Evolutionary conservation across 2,329 filamentous ascomycete species (phyloP), one percentile per base, ranked within the genome.

Genomic region (Colletotrichum viniferum): DNA sequence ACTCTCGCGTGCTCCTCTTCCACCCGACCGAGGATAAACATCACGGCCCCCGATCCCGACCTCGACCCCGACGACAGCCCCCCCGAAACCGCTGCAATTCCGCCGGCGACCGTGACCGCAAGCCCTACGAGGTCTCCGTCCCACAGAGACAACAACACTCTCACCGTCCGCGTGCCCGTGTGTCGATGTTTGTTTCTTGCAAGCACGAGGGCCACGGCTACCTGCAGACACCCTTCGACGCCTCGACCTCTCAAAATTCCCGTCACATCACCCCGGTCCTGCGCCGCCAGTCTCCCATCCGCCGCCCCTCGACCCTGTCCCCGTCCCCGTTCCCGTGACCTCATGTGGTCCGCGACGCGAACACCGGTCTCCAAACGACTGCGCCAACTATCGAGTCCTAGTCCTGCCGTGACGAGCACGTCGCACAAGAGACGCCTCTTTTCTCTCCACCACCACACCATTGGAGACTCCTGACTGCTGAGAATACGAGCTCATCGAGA

Each of bases 391-490:
- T 77, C 77, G 70, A 76, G 56, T 72, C 69, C 61, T 68, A 48
- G 56, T 76, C 72, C 61, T 71, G 69, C 72, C 55, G 74, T 75
- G 64, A 71, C 76, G 61, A 77, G 63, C 72, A 77, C 76, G 81
- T 85, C 77, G 78, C 80, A 85, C 83, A 81, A 79, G 78, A 71
- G 79, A 79, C 80, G 80, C 80, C 80, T 78, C 79, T 78, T 78
- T 77, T 76, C 80, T 79, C 77, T 80, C 79, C 80, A 77, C 77
- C 73, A 76, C 78, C 78, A 79, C 76, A 79, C 79, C 79, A 84
- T 84, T 83, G 82, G 81, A 80, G 78, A 77, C 66, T 76, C 77
- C 76, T 79, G 74, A 78, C 74, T 78, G 77, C 79, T 78, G 78
- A 79, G 76, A 81, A 84, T 85, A 84, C 83, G 83, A 84, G 81